Base-by-base conservation (phyloP, 2,329 filamentous ascomycete species). In the Pestalotiopsis sp. region DNA sequence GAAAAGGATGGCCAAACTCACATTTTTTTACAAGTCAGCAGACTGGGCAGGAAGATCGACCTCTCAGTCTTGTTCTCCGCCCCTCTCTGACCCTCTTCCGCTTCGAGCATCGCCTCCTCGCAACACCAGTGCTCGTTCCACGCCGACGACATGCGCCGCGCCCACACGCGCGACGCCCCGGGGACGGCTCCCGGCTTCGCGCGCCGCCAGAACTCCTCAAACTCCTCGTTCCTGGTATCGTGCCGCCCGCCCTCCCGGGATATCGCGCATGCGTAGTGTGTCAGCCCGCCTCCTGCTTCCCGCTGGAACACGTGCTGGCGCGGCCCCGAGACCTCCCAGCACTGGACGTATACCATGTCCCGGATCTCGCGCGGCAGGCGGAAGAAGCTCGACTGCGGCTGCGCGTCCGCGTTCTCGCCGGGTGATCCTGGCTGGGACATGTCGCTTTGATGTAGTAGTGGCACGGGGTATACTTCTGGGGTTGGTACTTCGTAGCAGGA, bases 101-200 rank as follows among this genome's bases (percentile, higher is more conserved):
- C 23, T 12, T 52, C 52, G 57, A 69, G 23, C 73, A 73, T 73
- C 25, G 67, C 70, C 61, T 75, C 72, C 49, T 74, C 71, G 65
- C 74, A 74, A n/a, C 39, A 62, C 74, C 73, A 74, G 58, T 75
- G 73, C 56, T 75, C 70, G 17, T 73, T 58, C 73, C 71, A 72
- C 2, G 73, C 52, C 2, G 73, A 75, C 2, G 69, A 69, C 60
- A 73, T 71, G 31, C 72, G 70, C 57, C 63, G 39, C 2, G 71
- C 70, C 71, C 71, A 75, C 38, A 62, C 66, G 70, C 67, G 25
- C 72, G 68, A 3, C 71, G 65, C 1, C 68, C 59, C 2, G 72
- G 39, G 3, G 69, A 68, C 3, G 31, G 31, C 31, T 2, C 69
- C 66, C 12, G 70, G 69, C 9, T 67, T 64, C 41, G 59, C 70